These are phyloP conservation scores for Malus hybrid DNA, from an alignment of 331 rosid species.

Conservation along the genomic window DNA sequence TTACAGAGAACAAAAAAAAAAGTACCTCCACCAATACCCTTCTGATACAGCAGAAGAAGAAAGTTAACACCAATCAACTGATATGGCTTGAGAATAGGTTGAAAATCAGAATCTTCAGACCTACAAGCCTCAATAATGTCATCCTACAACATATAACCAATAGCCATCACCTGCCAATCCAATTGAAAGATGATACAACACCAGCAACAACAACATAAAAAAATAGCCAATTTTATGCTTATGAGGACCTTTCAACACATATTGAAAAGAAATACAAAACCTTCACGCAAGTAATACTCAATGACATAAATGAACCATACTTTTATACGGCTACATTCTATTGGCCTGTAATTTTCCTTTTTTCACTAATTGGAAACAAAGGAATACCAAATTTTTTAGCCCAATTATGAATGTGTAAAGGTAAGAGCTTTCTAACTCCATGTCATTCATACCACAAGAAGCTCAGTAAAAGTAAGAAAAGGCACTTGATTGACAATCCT, in stretches of 20 bases:
- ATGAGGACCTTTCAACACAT: background rate
- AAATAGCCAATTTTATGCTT: background rate
- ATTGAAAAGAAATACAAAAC: background rate
- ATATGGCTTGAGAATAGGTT: conserved; percentile 84
- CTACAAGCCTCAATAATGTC: conserved; percentile 76
- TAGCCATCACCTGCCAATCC: background rate
- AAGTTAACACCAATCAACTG: conserved; percentile 96
- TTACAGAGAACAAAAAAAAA: background rate
- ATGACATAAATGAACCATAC: background rate
- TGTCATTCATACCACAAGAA: background rate
- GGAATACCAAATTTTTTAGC: background rate
- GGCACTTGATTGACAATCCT: conserved; percentile 81
- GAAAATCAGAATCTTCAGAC: conserved; percentile 73
- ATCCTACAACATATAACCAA: conserved; percentile 39
- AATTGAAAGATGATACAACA: background rate
- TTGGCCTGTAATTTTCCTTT: background rate
- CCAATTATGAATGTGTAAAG: background rate
- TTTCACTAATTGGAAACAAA: background rate
- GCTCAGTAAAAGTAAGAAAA: background rate
- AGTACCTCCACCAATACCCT: conserved; percentile 91
- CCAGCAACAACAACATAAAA: background rate
- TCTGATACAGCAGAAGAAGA: conserved; percentile 75
- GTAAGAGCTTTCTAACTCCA: background rate
- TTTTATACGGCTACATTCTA: background rate
- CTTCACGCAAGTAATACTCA: background rate